Percentiles rank a stretch among this genome's conserved stretches.
phyloP scores from a whole-genome alignment of 1,139 yeast genomes.

The Taiozyma sp. region DNA sequence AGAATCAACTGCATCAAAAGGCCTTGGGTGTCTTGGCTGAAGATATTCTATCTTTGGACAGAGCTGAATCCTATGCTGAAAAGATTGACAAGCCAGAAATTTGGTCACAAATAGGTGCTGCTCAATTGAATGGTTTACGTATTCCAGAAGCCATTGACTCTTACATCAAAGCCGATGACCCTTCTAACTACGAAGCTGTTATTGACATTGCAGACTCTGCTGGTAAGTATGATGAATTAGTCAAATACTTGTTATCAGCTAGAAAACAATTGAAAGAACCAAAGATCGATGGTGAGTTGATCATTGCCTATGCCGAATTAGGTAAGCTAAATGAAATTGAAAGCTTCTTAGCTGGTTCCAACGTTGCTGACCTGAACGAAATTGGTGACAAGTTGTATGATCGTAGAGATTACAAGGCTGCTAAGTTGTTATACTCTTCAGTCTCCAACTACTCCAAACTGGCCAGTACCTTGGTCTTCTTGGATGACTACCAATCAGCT shows the following conservation, averaged over 20 bases:
- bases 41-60: slow-evolving; percentile 87
- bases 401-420: slow-evolving; percentile 84
- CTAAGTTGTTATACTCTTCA: slow-evolving; percentile 80
- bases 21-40: slow-evolving; percentile 92
- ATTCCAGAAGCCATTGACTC: slow-evolving; percentile 89
- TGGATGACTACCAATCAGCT: slow-evolving; percentile 92
- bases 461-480: slow-evolving; percentile 90
- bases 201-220: slow-evolving; percentile 95
- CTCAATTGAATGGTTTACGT: slow-evolving; percentile 92
- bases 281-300: slow-evolving; percentile 84
- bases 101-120: slow-evolving; percentile 95
- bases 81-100: slow-evolving; percentile 80
- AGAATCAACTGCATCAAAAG: slow-evolving; percentile 69
- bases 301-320: slow-evolving; percentile 80
- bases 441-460: slow-evolving; percentile 93
- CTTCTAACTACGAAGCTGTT: slow-evolving; percentile 85
- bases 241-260: slow-evolving; percentile 90
- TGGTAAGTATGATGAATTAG: slow-evolving; percentile 91
- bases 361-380: slow-evolving; percentile 86
- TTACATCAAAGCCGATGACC: slow-evolving; percentile 86
- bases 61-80: slow-evolving; percentile 93
- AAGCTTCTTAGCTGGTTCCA: slow-evolving; percentile 76
- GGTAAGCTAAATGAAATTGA: slow-evolving; percentile 78
- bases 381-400: slow-evolving; percentile 92
- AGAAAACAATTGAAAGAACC: slow-evolving; percentile 91